A percentile compares a stretch with the other conserved stretches of the same genome.
Conservation (phyloP, 108 stramenopile species). For the Nitzschia sp. region DNA sequence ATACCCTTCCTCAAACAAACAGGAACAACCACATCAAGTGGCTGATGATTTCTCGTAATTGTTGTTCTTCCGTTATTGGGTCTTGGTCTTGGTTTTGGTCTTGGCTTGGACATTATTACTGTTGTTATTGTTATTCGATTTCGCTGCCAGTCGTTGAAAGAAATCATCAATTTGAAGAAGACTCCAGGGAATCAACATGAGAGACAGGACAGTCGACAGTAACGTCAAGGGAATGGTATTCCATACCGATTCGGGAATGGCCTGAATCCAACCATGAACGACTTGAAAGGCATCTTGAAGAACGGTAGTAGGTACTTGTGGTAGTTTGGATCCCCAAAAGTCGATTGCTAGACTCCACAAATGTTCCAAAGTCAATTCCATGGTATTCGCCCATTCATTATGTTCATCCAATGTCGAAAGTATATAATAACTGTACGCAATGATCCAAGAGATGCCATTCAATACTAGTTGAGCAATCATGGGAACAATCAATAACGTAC, state of each 20-base stretch:
- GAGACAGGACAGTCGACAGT: constrained; percentile 47
- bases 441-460: constrained; percentile 22
- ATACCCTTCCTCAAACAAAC: no score
- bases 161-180: constrained; percentile 70
- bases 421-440: neutral
- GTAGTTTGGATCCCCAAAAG: constrained; percentile 1
- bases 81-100: no score
- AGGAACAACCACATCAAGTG: no score
- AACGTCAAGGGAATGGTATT: constrained; percentile 58
- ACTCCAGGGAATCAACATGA: constrained; percentile 52
- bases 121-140: constrained; percentile 16
- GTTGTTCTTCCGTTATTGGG: no score
- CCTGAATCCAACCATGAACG: constrained; percentile 31
- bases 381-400: neutral
- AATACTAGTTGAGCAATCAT: constrained; percentile 53
- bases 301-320: neutral
- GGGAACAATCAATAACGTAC: constrained; percentile 73
- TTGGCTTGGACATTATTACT: no score
- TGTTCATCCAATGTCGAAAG: constrained; percentile 16
- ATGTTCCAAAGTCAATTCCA: constrained; percentile 7
- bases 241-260: constrained; percentile 57
- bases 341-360: neutral
- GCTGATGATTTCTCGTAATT: no score
- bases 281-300: constrained; percentile 1
- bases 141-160: constrained; percentile 52